Evolutionary conservation across 1,139 yeast genomes (phyloP).

Genomic region (Saccharomyces uvarum): DNA sequence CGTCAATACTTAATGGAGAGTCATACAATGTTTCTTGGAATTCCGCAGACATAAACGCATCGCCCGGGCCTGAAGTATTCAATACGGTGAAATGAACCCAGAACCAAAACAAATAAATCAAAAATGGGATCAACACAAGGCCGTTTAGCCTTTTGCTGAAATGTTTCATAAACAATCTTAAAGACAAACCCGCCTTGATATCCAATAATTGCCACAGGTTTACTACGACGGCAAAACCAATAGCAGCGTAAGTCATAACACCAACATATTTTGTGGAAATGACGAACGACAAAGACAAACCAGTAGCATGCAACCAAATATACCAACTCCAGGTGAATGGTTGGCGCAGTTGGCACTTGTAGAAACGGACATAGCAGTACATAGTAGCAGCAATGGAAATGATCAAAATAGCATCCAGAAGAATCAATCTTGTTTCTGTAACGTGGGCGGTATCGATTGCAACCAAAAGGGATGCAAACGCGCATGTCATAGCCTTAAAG

Average conservation of each 20-base stretch:
- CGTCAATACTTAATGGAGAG: conserved; percentile 63
- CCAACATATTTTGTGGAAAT: conserved; percentile 95
- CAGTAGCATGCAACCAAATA: conserved; percentile 77
- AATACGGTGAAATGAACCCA: conserved; percentile 80
- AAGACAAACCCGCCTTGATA: conserved; percentile 55
- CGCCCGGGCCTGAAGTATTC: conserved; percentile 90
- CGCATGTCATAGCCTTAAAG: conserved; percentile 70
- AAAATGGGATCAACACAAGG: conserved; percentile 72
- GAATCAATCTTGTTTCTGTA: conserved; percentile 80
- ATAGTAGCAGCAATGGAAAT: conserved; percentile 74
- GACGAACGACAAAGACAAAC: conserved; percentile 78
- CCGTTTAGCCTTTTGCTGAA: conserved; percentile 68
- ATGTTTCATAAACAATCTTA: conserved; percentile 56
- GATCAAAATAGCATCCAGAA: conserved; percentile 83
- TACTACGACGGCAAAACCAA: conserved; percentile 76
- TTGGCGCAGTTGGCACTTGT: conserved; percentile 50
- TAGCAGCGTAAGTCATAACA: conserved; percentile 75
- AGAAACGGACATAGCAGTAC: conserved; percentile 70
- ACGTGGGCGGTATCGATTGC: conserved; percentile 90
- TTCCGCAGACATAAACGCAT: conserved; percentile 81
- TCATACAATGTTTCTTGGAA: conserved; percentile 90
- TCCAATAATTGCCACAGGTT: conserved; percentile 88
- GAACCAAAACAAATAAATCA: conserved; percentile 86
- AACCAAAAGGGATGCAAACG: conserved; percentile 71
- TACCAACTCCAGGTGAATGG: conserved; percentile 78